Evolutionary conservation across 1,139 yeast species (phyloP).

Genomic region (Casaregolazyma suthepensis): DNA sequence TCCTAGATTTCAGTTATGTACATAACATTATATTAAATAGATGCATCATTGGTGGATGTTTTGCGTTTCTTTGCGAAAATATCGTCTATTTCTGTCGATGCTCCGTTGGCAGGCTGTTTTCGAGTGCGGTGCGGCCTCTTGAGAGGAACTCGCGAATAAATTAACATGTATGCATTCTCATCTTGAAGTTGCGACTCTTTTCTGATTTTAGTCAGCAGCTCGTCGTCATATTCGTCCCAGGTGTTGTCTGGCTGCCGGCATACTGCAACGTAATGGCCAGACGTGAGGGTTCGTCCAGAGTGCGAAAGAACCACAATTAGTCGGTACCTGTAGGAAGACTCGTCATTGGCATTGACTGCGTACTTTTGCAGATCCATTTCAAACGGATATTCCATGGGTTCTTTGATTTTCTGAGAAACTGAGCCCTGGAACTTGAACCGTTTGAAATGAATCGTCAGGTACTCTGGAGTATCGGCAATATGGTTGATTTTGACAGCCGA

Average conservation of each 20-base stretch:
- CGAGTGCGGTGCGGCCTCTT: constrained; percentile 2
- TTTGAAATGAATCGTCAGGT: constrained; percentile 78
- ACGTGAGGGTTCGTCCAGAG: constrained; percentile 85
- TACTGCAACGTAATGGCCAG: constrained; percentile 91
- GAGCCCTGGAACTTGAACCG: constrained; percentile 69
- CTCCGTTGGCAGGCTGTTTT: neutral
- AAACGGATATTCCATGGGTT: constrained; percentile 74
- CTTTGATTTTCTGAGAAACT: constrained; percentile 78
- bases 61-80: constrained; percentile 19
- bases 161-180: constrained; percentile 73
- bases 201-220: constrained; percentile 60
- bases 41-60: constrained; percentile 1
- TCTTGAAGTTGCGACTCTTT: constrained; percentile 72
- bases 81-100: constrained; percentile 24
- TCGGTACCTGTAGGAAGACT: constrained; percentile 54
- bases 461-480: constrained; percentile 81
- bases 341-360: constrained; percentile 32
- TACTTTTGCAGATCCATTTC: constrained; percentile 66
- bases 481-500: constrained; percentile 71
- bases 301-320: constrained; percentile 85
- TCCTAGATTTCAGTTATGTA: neutral
- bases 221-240: constrained; percentile 96
- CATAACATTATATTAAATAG: neutral
- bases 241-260: constrained; percentile 78
- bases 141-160: constrained; percentile 39